These are phyloP conservation scores for Guillardia theta DNA, from an alignment of 78 protist genomes.

Conservation along the genomic window DNA sequence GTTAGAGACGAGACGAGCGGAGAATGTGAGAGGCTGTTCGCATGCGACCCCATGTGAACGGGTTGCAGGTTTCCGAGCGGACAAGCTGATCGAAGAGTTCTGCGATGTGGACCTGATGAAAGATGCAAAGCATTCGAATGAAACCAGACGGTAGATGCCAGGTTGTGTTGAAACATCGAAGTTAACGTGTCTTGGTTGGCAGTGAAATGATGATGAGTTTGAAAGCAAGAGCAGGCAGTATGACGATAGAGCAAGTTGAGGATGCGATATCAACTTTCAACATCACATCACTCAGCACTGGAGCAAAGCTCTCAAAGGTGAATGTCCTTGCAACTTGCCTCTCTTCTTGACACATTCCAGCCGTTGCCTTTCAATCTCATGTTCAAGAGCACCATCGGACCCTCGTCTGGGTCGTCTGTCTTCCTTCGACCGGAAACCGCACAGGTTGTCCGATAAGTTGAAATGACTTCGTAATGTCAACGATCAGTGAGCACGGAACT, in stretches of 20 bases:
- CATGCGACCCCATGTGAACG: background rate
- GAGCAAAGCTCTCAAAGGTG: background rate
- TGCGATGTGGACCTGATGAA: background rate
- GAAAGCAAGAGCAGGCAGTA: background rate
- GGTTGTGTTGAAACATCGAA: no score
- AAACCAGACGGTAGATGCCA: background rate
- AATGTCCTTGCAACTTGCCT: background rate
- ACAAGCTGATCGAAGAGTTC: conserved; percentile 85
- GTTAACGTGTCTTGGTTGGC: no score
- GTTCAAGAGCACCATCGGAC: conserved; percentile 96
- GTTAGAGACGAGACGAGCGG: conserved; percentile 82
- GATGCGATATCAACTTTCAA: background rate
- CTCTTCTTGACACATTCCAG: background rate
- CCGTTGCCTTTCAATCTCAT: conserved; percentile 98
- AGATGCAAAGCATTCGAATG: background rate
- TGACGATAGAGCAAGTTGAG: background rate
- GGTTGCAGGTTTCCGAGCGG: conserved; percentile 84
- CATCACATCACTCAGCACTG: background rate
- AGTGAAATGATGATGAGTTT: no score
- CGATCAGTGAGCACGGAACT: no score
- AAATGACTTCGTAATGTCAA: no score
- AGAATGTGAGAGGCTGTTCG: background rate
- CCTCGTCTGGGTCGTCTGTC: conserved; percentile 40
- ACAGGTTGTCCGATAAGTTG: conserved; percentile 62
- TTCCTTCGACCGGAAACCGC: conserved; percentile 99